These are phyloP conservation scores for Fagopyrum homotropicum DNA, from an alignment of 148 eudicot genomes.

Conservation along the genomic window DNA sequence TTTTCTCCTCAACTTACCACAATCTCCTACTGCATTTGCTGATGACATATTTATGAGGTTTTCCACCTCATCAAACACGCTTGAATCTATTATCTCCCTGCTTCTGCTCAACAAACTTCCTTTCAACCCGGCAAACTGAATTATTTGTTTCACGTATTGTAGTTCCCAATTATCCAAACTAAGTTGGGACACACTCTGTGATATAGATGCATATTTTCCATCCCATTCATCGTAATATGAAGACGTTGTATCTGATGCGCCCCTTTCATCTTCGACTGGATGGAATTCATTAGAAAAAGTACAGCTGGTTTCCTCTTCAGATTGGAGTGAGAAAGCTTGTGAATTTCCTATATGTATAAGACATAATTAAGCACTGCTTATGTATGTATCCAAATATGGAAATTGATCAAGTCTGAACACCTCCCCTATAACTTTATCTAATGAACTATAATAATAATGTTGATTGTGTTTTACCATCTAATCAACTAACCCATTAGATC, in stretches of 20 bases:
- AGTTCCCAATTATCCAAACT: slow-evolving; percentile 51
- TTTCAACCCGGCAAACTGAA: slow-evolving; percentile 42
- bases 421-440: background rate
- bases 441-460: background rate
- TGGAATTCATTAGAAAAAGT: slow-evolving; percentile 27
- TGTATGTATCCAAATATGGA: background rate
- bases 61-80: slow-evolving; percentile 56
- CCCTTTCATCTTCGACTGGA: slow-evolving; percentile 35
- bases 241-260: slow-evolving; percentile 47
- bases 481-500: background rate
- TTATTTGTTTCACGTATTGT: slow-evolving; percentile 44
- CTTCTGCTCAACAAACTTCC: slow-evolving; percentile 40
- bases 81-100: slow-evolving; percentile 32
- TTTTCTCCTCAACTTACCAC: slow-evolving; percentile 36
- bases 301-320: slow-evolving; percentile 30
- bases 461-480: background rate
- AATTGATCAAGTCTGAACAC: background rate
- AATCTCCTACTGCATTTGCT: slow-evolving; percentile 32
- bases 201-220: slow-evolving; percentile 20
- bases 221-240: slow-evolving; percentile 26
- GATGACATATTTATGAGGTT: slow-evolving; percentile 28
- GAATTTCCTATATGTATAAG: slow-evolving; percentile 38
- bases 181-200: slow-evolving; percentile 19
- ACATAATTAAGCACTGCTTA: background rate
- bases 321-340: slow-evolving; percentile 29